A percentile compares a stretch with the other conserved stretches of the same genome.
Evolutionary conservation across 23 red algal genomes (phyloP).

Genomic region (Gracilariopsis chorda): DNA sequence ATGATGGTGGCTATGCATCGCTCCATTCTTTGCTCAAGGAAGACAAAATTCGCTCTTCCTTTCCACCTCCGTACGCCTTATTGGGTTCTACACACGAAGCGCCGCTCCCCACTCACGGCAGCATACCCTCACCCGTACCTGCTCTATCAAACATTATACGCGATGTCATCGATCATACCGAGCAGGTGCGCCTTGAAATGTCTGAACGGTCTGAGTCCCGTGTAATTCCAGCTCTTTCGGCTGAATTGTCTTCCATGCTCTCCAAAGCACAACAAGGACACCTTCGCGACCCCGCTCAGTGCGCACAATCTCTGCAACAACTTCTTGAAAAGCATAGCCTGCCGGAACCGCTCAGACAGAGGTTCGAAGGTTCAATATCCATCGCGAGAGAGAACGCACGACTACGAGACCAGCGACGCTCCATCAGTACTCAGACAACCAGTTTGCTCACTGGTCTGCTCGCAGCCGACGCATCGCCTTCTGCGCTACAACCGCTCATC

Average conservation of each 20-base stretch:
- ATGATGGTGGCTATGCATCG: slow-evolving; percentile 21
- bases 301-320: not conserved
- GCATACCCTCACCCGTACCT: not conserved
- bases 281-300: not conserved
- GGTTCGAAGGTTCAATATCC: not conserved
- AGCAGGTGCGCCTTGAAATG: not conserved
- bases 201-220: not conserved
- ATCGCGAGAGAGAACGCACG: not conserved
- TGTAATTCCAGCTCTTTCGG: not conserved
- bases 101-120: not conserved
- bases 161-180: no score
- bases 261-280: not conserved
- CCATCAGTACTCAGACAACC: not conserved
- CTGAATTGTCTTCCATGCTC: not conserved
- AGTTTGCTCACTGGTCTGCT: not conserved
- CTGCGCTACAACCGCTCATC: not conserved
- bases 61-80: not conserved
- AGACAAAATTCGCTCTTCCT: not conserved
- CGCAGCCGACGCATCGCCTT: not conserved
- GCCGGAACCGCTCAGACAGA: not conserved
- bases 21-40: not conserved
- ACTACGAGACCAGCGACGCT: not conserved
- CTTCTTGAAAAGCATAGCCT: not conserved
- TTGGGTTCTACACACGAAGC: not conserved
- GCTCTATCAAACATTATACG: not conserved